Evolutionary conservation across 225 moss, liverwort and hornwort genomes (phyloP).

Genomic region (Antitrichia curtipendula): DNA sequence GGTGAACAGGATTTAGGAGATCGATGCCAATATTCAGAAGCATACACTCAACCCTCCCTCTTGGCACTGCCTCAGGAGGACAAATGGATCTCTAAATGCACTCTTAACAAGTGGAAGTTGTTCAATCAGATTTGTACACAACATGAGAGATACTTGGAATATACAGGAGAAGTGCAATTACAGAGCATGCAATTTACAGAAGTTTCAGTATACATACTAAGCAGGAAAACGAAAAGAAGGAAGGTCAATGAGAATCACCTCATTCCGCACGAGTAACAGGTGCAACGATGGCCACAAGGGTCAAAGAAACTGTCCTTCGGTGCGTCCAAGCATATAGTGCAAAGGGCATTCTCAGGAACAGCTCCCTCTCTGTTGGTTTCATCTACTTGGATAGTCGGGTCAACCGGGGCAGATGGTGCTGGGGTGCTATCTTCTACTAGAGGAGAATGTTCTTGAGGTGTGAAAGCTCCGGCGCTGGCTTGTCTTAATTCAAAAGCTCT

Average conservation of each 20-base stretch:
- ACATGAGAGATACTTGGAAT: background rate
- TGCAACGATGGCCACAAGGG: slow-evolving; percentile 86
- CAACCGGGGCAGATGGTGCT: slow-evolving; percentile 21
- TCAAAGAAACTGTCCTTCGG: slow-evolving; percentile 72
- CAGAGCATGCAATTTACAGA: background rate
- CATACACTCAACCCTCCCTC: background rate
- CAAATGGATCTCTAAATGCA: background rate
- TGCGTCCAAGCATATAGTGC: slow-evolving; percentile 74
- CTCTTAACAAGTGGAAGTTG: background rate
- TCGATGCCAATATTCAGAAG: background rate
- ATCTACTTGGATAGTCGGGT: slow-evolving; percentile 1
- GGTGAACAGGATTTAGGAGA: background rate
- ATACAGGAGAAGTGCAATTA: background rate
- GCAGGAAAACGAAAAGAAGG: background rate
- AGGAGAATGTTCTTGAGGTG: slow-evolving; percentile 33
- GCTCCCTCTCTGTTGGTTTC: background rate
- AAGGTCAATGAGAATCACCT: slow-evolving; percentile 18
- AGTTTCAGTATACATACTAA: background rate
- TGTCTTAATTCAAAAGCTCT: slow-evolving; percentile 24
- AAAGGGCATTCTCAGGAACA: slow-evolving; percentile 41
- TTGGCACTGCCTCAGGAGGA: background rate
- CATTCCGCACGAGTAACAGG: slow-evolving; percentile 66
- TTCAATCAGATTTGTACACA: background rate
- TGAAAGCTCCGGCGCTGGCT: slow-evolving; percentile 8
- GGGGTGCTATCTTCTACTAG: slow-evolving; percentile 4